phyloP scores from a whole-genome alignment of 2,329 filamentous ascomycete genomes.

The Penicillium psychrosexuale region DNA sequence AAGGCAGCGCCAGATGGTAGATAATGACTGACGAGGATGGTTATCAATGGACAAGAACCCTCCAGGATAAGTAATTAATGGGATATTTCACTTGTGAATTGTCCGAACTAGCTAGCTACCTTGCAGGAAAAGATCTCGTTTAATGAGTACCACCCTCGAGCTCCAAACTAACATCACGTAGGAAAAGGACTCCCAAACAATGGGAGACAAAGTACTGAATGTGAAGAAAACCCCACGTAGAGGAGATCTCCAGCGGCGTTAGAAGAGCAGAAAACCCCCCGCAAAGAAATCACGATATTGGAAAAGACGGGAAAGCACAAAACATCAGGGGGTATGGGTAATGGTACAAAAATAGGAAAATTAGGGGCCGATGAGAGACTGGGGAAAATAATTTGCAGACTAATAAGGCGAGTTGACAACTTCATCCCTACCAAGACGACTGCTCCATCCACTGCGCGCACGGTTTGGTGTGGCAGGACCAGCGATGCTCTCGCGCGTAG shows the following conservation, averaged over 20 bases:
- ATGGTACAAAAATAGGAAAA: slow-evolving; percentile 21
- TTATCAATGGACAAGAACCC: not conserved
- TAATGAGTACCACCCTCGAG: not conserved
- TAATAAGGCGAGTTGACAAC: slow-evolving; percentile 73
- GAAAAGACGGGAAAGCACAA: slow-evolving; percentile 3
- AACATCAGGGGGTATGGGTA: slow-evolving; percentile 32
- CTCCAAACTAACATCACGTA: not conserved
- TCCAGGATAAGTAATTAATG: not conserved
- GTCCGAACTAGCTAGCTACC: slow-evolving; percentile 1
- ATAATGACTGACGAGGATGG: not conserved
- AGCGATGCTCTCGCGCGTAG: slow-evolving; percentile 90
- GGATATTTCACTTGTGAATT: not conserved
- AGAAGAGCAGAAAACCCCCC: not conserved
- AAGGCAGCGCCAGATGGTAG: not conserved
- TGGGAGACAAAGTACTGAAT: not conserved
- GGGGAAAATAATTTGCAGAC: not conserved
- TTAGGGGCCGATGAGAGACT: not conserved
- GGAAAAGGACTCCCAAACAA: not conserved
- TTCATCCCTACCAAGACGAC: slow-evolving; percentile 68
- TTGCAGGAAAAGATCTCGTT: not conserved
- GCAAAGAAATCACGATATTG: not conserved
- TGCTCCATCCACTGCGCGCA: slow-evolving; percentile 33
- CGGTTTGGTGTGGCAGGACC: slow-evolving; percentile 51
- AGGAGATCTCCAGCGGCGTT: not conserved
- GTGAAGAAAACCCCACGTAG: too few relatives aligned